A percentile compares a stretch with the other conserved stretches of the same genome.
phyloP scores from a whole-genome alignment of 306 rosid species.

The Vigna reflexopilosa region DNA sequence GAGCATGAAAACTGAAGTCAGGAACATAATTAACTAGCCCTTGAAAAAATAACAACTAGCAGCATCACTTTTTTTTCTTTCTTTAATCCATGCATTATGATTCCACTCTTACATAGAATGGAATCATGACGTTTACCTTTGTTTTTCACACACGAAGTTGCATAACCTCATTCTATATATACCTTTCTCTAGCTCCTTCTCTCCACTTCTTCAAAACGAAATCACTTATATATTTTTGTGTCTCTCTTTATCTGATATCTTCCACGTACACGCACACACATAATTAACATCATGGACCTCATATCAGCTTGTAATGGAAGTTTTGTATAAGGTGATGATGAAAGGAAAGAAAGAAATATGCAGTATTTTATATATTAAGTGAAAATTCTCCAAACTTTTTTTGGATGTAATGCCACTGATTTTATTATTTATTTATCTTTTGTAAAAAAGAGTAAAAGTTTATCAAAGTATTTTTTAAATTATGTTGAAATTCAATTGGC shows the following conservation, averaged over 20 bases:
- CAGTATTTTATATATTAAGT: not conserved
- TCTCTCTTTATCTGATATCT: slow-evolving; percentile 32
- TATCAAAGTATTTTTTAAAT: not conserved
- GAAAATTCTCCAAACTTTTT: not conserved
- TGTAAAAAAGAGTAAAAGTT: not conserved
- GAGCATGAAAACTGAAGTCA: slow-evolving; percentile 3
- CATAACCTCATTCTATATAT: slow-evolving; percentile 7
- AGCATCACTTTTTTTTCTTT: not conserved
- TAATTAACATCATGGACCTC: slow-evolving; percentile 36
- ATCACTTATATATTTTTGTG: slow-evolving; percentile 25
- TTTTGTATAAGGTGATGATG: slow-evolving; percentile 42
- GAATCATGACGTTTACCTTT: slow-evolving; percentile 31
- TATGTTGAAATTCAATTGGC: slow-evolving; percentile 20
- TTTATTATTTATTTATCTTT: no score
- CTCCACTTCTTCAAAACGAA: slow-evolving; percentile 1
- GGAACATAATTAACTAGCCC: slow-evolving; percentile 24
- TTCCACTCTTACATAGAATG: slow-evolving; percentile 17
- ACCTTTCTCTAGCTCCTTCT: not conserved
- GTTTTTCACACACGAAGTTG: slow-evolving; percentile 42
- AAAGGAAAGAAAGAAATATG: slow-evolving; percentile 8
- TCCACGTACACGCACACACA: slow-evolving; percentile 43
- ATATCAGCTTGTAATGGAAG: slow-evolving; percentile 49
- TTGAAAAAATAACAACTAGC: slow-evolving; percentile 27
- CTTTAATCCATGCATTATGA: slow-evolving; percentile 35
- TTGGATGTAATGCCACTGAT: not conserved